Evolutionary conservation across 2,329 filamentous ascomycete species (phyloP).

Genomic region (Neonectria coccinea): DNA sequence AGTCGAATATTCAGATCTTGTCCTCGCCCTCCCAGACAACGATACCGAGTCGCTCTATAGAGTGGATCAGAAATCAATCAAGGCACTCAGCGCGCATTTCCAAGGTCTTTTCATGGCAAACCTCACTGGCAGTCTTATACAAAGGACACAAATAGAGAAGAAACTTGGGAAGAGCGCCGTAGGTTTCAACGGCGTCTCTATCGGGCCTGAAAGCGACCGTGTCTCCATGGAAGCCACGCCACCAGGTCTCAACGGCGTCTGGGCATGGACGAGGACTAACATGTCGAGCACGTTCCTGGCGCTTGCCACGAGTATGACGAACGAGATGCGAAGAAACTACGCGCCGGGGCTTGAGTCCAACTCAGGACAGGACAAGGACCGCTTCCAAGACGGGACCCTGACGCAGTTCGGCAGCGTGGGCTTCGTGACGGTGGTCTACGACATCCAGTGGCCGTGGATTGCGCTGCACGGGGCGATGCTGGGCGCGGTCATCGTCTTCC

Average conservation of each 20-base stretch:
- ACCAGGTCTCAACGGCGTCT: constrained; percentile 12
- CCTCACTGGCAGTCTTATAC: neutral
- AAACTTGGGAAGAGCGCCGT: constrained; percentile 19
- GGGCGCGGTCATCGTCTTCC: neutral
- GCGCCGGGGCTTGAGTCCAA: neutral
- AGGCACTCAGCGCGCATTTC: constrained; percentile 20
- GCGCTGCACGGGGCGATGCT: constrained; percentile 15
- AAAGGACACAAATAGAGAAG: neutral
- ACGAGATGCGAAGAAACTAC: constrained; percentile 25
- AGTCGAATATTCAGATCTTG: constrained; percentile 1
- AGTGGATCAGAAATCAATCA: neutral
- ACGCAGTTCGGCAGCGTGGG: constrained; percentile 16
- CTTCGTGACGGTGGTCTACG: constrained; percentile 5
- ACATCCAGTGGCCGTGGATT: constrained; percentile 25
- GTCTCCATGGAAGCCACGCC: constrained; percentile 8
- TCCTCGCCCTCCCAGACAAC: neutral
- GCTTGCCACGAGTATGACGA: constrained; percentile 26
- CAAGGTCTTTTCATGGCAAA: constrained; percentile 12
- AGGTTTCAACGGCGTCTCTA: constrained; percentile 8
- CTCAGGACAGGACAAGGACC: constrained; percentile 16
- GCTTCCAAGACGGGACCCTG: constrained; percentile 12
- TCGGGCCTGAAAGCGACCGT: neutral
- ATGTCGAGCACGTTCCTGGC: constrained; percentile 21
- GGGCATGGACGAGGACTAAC: constrained; percentile 19
- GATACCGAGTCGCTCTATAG: neutral